Evolutionary conservation across 2,329 filamentous ascomycete genomes (phyloP), one percentile per base, ranked within the genome.

Genomic region (Botrytis elliptica): DNA sequence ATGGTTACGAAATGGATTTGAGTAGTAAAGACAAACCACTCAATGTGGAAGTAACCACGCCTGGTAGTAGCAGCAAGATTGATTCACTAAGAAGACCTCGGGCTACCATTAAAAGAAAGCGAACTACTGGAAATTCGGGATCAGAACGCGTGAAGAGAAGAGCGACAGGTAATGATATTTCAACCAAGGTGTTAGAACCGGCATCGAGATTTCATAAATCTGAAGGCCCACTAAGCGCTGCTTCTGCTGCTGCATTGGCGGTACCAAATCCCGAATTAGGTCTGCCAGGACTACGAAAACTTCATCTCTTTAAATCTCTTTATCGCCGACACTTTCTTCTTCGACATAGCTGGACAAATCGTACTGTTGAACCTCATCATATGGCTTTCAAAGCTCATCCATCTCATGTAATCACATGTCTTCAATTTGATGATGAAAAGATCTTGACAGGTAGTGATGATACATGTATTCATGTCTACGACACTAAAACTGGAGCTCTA

Each of bases 381-480:
- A 91, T 99, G 74, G 96, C 96, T 7, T 98, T 99, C 83, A 91
- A 94, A n/a, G 96, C 96, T 8, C 96, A 99, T 81, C 94, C 96
- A 75, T 91, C 94, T 49, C 95, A 98, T 84, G 96, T 99, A 75
- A 97, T 99, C 70, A 99, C 96, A 25, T 99, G 96, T 81, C 87
- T 99, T 71, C 95, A 99, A 81, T 99, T 99, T 79, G 96, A 99
- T 80, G 93, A 95, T 67, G 95, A 99, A 85, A 98, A 98, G 84
- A 98, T 99, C 77, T 88, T 99, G 77, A 99, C 96, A 1, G 96
- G 96, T 40, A 98, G 95, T 80, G 96, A 99, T 81, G 96, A 99
- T 81, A 97, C 95, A 6, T 91, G 98, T 76, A 99, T 99, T 79
- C 95, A 99, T 79, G 94, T 99, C 46, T 99, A 98, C 82, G 95